A percentile compares a stretch with the other conserved stretches of the same genome.
Evolutionary conservation across 2,329 filamentous ascomycete species (phyloP).

Genomic region (Aspergillus sp.): DNA sequence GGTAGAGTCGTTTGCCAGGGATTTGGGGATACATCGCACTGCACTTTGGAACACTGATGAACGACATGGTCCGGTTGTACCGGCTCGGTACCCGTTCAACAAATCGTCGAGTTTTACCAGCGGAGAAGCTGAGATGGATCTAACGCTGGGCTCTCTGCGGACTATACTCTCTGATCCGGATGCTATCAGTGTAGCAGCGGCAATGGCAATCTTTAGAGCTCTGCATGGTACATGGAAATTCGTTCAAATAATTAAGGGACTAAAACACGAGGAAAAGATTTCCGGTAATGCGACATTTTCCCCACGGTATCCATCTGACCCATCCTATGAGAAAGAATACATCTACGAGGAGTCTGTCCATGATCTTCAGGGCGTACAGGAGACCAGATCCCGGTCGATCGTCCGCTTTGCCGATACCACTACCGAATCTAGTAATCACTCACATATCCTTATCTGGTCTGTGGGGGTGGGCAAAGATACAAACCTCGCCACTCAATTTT

Average conservation of each 20-base stretch:
- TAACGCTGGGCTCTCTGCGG: slow-evolving; percentile 46
- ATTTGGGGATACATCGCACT: slow-evolving; percentile 49
- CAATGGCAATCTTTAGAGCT: slow-evolving; percentile 64
- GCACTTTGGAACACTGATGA: slow-evolving; percentile 31
- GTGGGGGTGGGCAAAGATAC: slow-evolving; percentile 1
- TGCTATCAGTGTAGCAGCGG: slow-evolving; percentile 51
- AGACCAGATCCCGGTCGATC: too few relatives aligned
- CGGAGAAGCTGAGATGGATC: slow-evolving; percentile 26
- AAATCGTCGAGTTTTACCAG: not conserved
- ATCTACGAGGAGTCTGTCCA: slow-evolving; percentile 21
- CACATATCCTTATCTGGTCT: slow-evolving; percentile 13
- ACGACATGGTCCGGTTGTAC: slow-evolving; percentile 44
- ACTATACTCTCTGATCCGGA: slow-evolving; percentile 18
- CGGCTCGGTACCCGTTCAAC: slow-evolving; percentile 48
- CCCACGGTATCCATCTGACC: slow-evolving; percentile 53
- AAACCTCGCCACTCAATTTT: slow-evolving; percentile 1
- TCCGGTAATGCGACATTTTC: slow-evolving; percentile 61
- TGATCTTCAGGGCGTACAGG: too few relatives aligned
- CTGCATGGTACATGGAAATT: slow-evolving; percentile 67
- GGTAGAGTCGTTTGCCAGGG: slow-evolving; percentile 64
- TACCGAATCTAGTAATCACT: not conserved
- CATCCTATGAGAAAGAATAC: slow-evolving; percentile 30
- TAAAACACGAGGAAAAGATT: slow-evolving; percentile 51
- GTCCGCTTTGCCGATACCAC: slow-evolving; percentile 4
- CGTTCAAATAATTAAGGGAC: slow-evolving; percentile 39